Conservation (phyloP, 1,139 yeast species). For the Sporopachydermia cereana region DNA sequence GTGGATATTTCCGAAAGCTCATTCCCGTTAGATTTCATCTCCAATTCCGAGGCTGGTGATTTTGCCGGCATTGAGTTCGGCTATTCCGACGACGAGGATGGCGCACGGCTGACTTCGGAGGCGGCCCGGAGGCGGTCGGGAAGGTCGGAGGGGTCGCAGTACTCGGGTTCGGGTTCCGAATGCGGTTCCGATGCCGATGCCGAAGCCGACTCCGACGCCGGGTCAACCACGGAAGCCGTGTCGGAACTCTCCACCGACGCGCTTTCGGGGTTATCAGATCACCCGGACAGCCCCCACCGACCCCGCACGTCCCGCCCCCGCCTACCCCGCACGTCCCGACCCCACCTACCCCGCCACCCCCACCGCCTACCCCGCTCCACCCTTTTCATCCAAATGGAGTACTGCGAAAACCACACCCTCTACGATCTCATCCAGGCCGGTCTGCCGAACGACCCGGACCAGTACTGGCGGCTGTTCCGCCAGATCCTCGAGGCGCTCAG, state of each 20-base stretch:
- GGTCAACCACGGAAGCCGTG: not conserved
- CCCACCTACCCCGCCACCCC: slow-evolving; percentile 1
- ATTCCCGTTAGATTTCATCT: slow-evolving; percentile 20
- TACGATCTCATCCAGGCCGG: slow-evolving; percentile 75
- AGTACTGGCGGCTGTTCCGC: slow-evolving; percentile 81
- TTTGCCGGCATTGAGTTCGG: slow-evolving; percentile 22
- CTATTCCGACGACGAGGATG: slow-evolving; percentile 11
- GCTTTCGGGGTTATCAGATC: too few relatives aligned
- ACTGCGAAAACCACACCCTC: slow-evolving; percentile 88
- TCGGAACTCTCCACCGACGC: too few relatives aligned
- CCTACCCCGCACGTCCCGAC: not conserved
- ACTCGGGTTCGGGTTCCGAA: not conserved
- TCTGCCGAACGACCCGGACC: slow-evolving; percentile 57
- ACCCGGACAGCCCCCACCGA: too few relatives aligned
- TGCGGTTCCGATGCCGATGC: not conserved
- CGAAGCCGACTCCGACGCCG: not conserved
- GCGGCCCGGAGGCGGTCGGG: not conserved
- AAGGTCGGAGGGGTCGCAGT: not conserved
- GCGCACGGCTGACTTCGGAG: too few relatives aligned
- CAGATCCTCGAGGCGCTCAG: slow-evolving; percentile 85
- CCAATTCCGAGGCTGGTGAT: slow-evolving; percentile 18
- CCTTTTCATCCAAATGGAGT: slow-evolving; percentile 89
- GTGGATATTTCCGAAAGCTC: too few relatives aligned
- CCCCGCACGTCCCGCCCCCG: not conserved
- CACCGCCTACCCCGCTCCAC: slow-evolving; percentile 34